A percentile compares a stretch with the other conserved stretches of the same genome.
These are phyloP conservation scores for Didymella pomorum DNA, from an alignment of 2,329 filamentous ascomycete species.

Conservation along the genomic window DNA sequence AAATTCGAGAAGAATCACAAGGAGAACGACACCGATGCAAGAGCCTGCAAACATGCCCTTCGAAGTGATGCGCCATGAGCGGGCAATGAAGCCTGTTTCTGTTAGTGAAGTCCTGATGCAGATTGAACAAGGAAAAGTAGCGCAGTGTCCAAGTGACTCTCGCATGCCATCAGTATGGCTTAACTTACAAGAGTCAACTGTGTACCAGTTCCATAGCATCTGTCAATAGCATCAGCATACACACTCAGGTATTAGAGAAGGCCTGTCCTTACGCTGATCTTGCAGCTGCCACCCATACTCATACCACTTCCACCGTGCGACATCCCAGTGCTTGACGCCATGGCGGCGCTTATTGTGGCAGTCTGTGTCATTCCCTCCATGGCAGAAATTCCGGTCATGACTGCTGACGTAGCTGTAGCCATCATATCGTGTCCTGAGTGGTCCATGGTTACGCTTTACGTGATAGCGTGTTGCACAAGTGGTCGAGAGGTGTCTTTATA, in stretches of 20 bases:
- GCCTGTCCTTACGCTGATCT: slow-evolving; percentile 39
- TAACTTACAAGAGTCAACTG: slow-evolving; percentile 66
- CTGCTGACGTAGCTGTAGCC: slow-evolving; percentile 18
- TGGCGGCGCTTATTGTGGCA: slow-evolving; percentile 30
- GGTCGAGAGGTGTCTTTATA: not conserved
- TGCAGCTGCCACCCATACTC: slow-evolving; percentile 41
- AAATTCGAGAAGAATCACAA: slow-evolving; percentile 75
- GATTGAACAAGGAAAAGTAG: not conserved
- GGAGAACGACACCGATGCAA: slow-evolving; percentile 78
- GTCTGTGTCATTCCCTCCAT: slow-evolving; percentile 26
- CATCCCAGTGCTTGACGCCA: slow-evolving; percentile 34
- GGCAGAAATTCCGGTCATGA: slow-evolving; percentile 22
- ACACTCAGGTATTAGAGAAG: too few relatives aligned
- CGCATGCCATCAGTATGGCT: too few relatives aligned
- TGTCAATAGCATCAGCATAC: slow-evolving; percentile 4
- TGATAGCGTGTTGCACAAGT: slow-evolving; percentile 1
- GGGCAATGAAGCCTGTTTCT: slow-evolving; percentile 66
- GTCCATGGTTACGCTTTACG: slow-evolving; percentile 18
- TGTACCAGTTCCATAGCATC: slow-evolving; percentile 85
- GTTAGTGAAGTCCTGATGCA: not conserved
- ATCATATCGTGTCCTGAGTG: slow-evolving; percentile 19
- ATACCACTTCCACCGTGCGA: slow-evolving; percentile 26
- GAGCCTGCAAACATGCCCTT: slow-evolving; percentile 78
- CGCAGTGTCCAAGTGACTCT: not conserved
- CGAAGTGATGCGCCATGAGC: slow-evolving; percentile 74